Percentiles rank a stretch among this genome's conserved stretches.
Conservation (phyloP, 495 filamentous ascomycete genomes). For the Lophium mytilinum region DNA sequence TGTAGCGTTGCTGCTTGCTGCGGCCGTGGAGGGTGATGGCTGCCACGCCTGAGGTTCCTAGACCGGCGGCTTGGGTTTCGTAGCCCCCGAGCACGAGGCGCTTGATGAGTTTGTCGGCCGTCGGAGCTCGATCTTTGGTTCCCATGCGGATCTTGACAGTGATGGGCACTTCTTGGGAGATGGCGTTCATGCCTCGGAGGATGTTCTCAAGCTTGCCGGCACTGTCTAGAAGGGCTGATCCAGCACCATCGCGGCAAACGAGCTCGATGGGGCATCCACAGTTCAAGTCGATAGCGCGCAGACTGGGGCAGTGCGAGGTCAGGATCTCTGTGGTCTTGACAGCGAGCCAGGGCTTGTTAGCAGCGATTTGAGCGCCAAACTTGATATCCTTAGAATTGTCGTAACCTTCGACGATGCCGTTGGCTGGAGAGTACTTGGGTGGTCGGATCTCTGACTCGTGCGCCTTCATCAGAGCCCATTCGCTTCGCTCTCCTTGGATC, state of each 20-base stretch:
- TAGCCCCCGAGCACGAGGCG: constrained; percentile 70
- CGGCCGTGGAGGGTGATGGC: constrained; percentile 91
- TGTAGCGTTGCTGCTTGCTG: constrained; percentile 90
- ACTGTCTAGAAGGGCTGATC: constrained; percentile 86
- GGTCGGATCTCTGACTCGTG: constrained; percentile 71
- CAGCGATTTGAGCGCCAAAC: constrained; percentile 88
- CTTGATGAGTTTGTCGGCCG: constrained; percentile 69
- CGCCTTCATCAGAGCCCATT: constrained; percentile 91
- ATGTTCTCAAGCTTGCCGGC: constrained; percentile 82
- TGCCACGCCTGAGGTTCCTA: constrained; percentile 71
- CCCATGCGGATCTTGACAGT: constrained; percentile 93
- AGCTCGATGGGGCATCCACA: constrained; percentile 96
- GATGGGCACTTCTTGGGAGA: constrained; percentile 79
- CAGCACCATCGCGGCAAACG: constrained; percentile 75
- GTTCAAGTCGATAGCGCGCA: constrained; percentile 88
- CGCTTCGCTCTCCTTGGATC: constrained; percentile 80
- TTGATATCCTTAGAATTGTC: constrained; percentile 73
- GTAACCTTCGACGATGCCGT: constrained; percentile 57
- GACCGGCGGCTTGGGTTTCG: constrained; percentile 51
- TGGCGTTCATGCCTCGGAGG: constrained; percentile 86
- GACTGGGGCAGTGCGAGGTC: constrained; percentile 62
- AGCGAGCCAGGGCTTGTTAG: constrained; percentile 78
- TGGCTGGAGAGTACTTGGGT: constrained; percentile 48
- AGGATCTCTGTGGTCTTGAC: constrained; percentile 80
- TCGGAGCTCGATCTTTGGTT: constrained; percentile 69